These are phyloP conservation scores for Gamsiella multidivaricata DNA, from an alignment of 192 early-diverging fungal genomes.

Conservation along the genomic window DNA sequence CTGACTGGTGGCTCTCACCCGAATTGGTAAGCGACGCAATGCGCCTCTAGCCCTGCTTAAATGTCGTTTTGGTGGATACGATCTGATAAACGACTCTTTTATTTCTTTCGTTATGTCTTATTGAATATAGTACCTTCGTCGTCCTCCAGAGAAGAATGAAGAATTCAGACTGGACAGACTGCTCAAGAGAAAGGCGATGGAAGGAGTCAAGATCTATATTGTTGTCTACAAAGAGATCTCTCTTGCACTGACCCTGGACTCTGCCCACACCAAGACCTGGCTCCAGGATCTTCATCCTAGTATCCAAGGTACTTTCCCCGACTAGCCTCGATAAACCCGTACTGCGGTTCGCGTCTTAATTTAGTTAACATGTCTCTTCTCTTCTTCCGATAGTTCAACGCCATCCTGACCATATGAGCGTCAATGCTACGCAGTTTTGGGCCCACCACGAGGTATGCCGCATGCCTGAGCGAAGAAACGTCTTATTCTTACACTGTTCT, in stretches of 20 bases:
- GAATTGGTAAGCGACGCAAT: conserved; percentile 73
- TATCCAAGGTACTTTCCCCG: conserved; percentile 66
- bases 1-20: conserved; percentile 92
- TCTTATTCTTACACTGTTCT: too few relatives aligned
- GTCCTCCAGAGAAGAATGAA: conserved; percentile 79
- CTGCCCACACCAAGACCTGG: conserved; percentile 79
- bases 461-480: too few relatives aligned
- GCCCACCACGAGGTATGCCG: conserved; percentile 74
- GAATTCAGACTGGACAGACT: conserved; percentile 84
- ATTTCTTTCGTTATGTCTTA: conserved; percentile 5
- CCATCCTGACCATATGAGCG: conserved; percentile 82
- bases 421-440: conserved; percentile 89
- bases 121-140: conserved; percentile 70
- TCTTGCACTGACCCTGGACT: conserved; percentile 80
- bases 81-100: not conserved
- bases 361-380: too few relatives aligned
- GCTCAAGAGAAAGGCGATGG: conserved; percentile 81
- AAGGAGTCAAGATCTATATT: conserved; percentile 90
- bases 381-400: conserved; percentile 84
- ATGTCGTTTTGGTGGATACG: too few relatives aligned
- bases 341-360: not conserved
- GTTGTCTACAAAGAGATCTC: conserved; percentile 90
- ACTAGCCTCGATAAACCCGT: too few relatives aligned
- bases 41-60: too few relatives aligned
- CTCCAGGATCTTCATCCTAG: conserved; percentile 79